Evolutionary conservation across 495 filamentous ascomycete species (phyloP).

Genomic region (Podospora tetraspora): DNA sequence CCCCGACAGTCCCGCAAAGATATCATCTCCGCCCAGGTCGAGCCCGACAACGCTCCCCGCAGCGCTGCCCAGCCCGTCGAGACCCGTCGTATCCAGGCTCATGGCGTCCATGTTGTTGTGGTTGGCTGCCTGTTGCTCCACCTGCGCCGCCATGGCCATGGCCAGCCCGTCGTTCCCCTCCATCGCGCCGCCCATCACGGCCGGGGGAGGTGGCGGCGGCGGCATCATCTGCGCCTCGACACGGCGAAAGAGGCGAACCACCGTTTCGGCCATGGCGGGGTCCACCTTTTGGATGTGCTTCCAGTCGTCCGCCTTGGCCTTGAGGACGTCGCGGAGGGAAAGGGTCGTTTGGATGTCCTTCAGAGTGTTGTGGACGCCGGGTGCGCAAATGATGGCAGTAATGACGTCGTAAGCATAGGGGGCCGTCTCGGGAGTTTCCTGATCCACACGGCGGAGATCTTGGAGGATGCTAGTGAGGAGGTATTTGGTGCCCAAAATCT

Average conservation of each 20-base stretch:
- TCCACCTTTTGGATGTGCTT: conserved; percentile 58
- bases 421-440: conserved; percentile 48
- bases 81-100: conserved; percentile 23
- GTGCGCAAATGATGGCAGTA: conserved; percentile 67
- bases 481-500: conserved; percentile 63
- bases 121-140: background rate
- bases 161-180: conserved; percentile 25
- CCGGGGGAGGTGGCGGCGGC: conserved; percentile 24
- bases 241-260: conserved; percentile 70
- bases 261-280: conserved; percentile 55
- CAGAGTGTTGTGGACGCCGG: conserved; percentile 42
- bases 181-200: conserved; percentile 22
- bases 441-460: conserved; percentile 53
- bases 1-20: conserved; percentile 30
- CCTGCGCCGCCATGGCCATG: conserved; percentile 30
- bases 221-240: conserved; percentile 57
- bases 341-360: background rate
- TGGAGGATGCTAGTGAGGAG: conserved; percentile 60
- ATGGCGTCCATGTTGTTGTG: conserved; percentile 25
- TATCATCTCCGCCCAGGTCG: conserved; percentile 35
- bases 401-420: conserved; percentile 66
- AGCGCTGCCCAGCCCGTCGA: conserved; percentile 20
- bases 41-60: conserved; percentile 22
- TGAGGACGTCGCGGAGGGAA: conserved; percentile 64
- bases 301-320: conserved; percentile 56